Evolutionary conservation across 1,284 basidiomycete species (phyloP), one percentile per base, ranked within the genome.

Genomic region (Pterulicium gracile): DNA sequence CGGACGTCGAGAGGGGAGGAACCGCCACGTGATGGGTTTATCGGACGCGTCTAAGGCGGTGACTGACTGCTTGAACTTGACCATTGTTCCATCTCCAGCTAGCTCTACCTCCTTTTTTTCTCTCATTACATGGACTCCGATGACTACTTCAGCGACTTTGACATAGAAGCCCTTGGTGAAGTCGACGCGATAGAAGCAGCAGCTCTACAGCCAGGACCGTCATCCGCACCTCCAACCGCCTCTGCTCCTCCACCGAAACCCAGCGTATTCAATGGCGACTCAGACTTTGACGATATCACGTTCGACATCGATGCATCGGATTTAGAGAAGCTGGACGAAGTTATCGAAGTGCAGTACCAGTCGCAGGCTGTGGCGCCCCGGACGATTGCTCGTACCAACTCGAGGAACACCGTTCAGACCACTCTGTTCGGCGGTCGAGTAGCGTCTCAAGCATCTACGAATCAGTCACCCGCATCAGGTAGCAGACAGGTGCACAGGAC

Each of bases 161-260:
- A 75, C 51, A 61, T 63, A 43, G 70, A 68, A 44, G 73, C 72
- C 0, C 58, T 84, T 27, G 67, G 78, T 44, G 72, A 80, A 54
- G 66, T 88, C 19, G 77, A 84, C 55, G 70, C 72, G 17, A 78
- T 88, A 46, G 86, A 88, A 61, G 75, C 77, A 15, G 70, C 54
- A 46, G 20, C 48, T 43, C 42, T 24, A 46, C 49, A 47, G 34
- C 45, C 51, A 21, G 52, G 51, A 17, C 49, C 27, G 24, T 49
- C 52, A 40, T 50, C 54, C 44, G 50, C 51, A 47, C 20, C 56
- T 24, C 52, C 50, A 41, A 60, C 42, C n/a, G 5, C 20, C 12
- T 14, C 42, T 22, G 4, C 42, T 23, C 7, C 20, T 23, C 7
- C 10, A 41, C 13, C 18, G 7, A 17, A 10, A 20, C 13, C 19